These are phyloP conservation scores for Solidago caesia DNA, from an alignment of 129 eudicot species.

Conservation along the genomic window DNA sequence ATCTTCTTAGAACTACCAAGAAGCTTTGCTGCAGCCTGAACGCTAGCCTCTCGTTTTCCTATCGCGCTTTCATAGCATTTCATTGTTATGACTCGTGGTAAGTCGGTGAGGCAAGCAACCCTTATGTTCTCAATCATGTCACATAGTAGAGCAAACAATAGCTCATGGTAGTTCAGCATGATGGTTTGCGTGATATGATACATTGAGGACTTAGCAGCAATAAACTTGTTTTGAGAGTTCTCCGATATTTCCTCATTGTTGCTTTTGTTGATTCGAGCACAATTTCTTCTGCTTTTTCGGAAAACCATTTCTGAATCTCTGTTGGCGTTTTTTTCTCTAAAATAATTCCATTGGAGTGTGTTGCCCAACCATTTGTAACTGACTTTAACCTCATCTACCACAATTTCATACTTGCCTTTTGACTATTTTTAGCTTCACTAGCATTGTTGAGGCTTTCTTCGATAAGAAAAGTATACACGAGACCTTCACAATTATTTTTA, in stretches of 20 bases:
- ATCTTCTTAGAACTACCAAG: neutral
- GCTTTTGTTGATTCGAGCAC: neutral
- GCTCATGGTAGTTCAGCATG: neutral
- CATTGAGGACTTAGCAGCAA: neutral
- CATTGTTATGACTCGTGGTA: neutral
- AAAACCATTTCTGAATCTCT: neutral
- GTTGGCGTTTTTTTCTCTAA: neutral
- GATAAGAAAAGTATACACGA: neutral
- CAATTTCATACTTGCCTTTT: neutral
- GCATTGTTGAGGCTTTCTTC: neutral
- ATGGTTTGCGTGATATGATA: neutral
- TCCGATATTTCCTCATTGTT: neutral
- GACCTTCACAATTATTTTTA: neutral
- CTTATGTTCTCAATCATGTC: neutral
- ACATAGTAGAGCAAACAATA: neutral
- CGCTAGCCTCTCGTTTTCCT: neutral
- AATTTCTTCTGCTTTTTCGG: neutral
- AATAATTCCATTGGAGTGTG: neutral
- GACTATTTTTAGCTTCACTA: neutral
- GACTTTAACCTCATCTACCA: neutral
- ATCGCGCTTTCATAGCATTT: neutral
- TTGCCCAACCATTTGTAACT: neutral
- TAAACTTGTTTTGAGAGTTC: neutral
- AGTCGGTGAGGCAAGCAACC: neutral
- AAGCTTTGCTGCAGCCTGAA: neutral